Conservation (phyloP, 495 filamentous ascomycete species). For the Neurospora intermedia region DNA sequence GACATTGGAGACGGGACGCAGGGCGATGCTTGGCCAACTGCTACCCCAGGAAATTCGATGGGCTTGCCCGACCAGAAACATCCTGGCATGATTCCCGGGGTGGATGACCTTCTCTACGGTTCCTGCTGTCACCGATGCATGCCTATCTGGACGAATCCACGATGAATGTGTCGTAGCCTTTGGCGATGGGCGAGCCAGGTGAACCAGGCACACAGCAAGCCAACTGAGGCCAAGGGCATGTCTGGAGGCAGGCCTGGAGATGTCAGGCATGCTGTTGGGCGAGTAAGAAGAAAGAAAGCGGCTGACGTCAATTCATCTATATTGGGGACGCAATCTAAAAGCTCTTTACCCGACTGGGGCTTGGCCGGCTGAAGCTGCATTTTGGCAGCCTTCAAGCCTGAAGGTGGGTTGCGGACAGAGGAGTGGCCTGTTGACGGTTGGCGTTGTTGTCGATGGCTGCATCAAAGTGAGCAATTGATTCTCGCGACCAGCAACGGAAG, state of each 20-base stretch:
- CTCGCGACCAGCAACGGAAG: constrained; percentile 32
- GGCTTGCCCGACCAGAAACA: neutral
- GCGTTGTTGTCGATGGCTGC: constrained; percentile 48
- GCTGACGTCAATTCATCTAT: constrained; percentile 28
- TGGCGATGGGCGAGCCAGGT: constrained; percentile 18
- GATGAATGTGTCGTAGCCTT: constrained; percentile 24
- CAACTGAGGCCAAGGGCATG: constrained; percentile 11
- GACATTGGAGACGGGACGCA: neutral
- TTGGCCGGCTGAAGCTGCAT: constrained; percentile 15
- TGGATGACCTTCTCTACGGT: constrained; percentile 12
- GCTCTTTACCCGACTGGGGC: constrained; percentile 15
- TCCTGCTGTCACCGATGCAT: constrained; percentile 15
- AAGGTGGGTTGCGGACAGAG: constrained; percentile 3
- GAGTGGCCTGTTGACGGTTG: constrained; percentile 34
- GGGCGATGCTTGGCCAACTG: neutral
- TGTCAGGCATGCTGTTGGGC: constrained; percentile 7
- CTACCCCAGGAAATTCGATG: neutral
- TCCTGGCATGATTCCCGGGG: neutral
- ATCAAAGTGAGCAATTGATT: constrained; percentile 37
- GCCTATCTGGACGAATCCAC: constrained; percentile 5
- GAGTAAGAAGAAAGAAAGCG: constrained; percentile 10
- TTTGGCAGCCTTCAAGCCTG: neutral
- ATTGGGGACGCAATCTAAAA: constrained; percentile 24
- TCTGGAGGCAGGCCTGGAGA: neutral
- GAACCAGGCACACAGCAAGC: constrained; percentile 1